A percentile compares a stretch with the other conserved stretches of the same genome.
These are phyloP conservation scores for Chytriomyces hyalinus DNA, from an alignment of 192 early-diverging fungal genomes.

Conservation along the genomic window DNA sequence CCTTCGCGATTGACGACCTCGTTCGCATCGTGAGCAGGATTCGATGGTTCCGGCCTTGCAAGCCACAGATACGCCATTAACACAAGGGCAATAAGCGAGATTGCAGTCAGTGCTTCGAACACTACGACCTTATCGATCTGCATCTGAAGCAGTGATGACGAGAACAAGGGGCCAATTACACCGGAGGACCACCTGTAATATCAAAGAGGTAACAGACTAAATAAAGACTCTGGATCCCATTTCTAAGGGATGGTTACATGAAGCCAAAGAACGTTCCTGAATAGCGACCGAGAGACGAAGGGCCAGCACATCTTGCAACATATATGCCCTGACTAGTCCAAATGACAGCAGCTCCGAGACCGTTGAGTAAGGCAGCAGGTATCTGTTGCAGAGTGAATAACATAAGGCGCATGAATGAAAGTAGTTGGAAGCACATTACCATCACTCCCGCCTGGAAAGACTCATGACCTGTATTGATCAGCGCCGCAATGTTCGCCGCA, in stretches of 20 bases:
- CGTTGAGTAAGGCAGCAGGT: conserved; percentile 28
- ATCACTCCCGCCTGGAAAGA: conserved; percentile 4
- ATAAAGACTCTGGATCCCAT: too few relatives aligned
- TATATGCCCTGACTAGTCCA: conserved; percentile 27
- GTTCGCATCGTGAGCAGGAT: conserved; percentile 3
- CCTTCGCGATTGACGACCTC: not conserved
- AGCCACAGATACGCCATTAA: conserved; percentile 21
- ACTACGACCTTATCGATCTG: conserved; percentile 20
- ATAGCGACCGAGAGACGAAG: conserved; percentile 22
- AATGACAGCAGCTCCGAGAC: conserved; percentile 26
- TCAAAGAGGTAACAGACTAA: too few relatives aligned
- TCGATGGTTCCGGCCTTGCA: conserved; percentile 25
- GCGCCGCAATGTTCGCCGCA: not conserved
- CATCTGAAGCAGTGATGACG: conserved; percentile 19
- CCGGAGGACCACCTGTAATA: not conserved
- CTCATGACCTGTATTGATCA: not conserved
- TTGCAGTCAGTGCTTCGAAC: conserved; percentile 23
- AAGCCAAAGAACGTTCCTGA: conserved; percentile 36
- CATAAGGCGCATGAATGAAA: not conserved
- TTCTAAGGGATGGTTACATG: not conserved
- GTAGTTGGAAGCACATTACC: not conserved
- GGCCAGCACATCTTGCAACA: conserved; percentile 28
- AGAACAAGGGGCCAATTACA: conserved; percentile 30
- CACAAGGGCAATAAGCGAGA: conserved; percentile 15
- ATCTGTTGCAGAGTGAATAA: conserved; percentile 15